Evolutionary conservation across 305 asterid genomes (phyloP), one percentile per base, ranked within the genome.

Genomic region (Nicotiana rustica): DNA sequence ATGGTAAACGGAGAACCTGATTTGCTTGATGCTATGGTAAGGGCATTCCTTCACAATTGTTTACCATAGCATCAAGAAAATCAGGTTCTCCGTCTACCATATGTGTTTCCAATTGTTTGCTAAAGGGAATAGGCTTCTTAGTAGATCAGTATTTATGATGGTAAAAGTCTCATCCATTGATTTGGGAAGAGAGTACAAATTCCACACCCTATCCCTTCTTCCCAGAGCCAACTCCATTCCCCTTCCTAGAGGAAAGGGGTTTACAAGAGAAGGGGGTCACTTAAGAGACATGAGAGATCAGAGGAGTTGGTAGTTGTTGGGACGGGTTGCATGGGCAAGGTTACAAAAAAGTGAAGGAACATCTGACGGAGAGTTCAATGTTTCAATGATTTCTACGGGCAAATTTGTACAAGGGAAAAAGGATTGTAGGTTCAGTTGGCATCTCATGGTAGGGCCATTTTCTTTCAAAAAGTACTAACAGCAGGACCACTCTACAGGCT

Each of bases 361-460:
- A 52, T 52, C 80, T 52, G 80, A 52, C 17, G 49, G 65, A 55
- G 80, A 17, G 80, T 76, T 29, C 80, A 76, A 2, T 29, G 80
- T 76, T 76, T 52, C 44, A 76, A 31, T 76, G 80, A 76, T 44
- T 55, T 76, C 29, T 29, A 76, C 10, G 66, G 49, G 47, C 1
- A 55, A 55, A 55, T 76, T 17, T 55, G 10, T 29, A 76, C 7
- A n/a, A 75, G 44, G 65, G 5, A 29, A 75, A 49, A 75, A 52
- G 36, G 25, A 75, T 19, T 75, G 17, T 52, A 52, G 6, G n/a
- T 55, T 55, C 59, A 55, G 64, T 14, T 75, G 79, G 64, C 79
- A 75, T 29, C 47, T 14, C n/a, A 41, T 47, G 61, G 29, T 73
- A 14, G 64, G 62, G 49, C 18, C 44, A 75, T 25, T 75, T 49